Percentiles rank a stretch among this genome's conserved stretches.
phyloP scores from a whole-genome alignment of 164 flowering plant species.

The Akebia trifoliata region DNA sequence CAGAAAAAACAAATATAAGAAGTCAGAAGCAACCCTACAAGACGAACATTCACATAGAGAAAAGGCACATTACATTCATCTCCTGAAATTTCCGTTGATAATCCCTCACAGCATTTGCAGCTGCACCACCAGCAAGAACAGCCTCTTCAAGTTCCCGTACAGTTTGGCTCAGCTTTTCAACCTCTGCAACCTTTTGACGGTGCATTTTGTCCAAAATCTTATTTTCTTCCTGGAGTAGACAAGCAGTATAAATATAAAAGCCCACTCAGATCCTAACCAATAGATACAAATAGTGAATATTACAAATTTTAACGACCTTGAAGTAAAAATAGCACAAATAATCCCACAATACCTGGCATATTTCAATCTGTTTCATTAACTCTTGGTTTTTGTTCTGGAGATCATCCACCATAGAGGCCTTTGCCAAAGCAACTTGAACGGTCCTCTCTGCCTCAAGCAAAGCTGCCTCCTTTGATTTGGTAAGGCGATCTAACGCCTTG shows the following conservation, averaged over 20 bases:
- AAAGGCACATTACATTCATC: conserved; percentile 70
- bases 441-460: conserved; percentile 95
- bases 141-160: conserved; percentile 38
- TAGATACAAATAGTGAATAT: too few species aligned
- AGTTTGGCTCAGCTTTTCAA: conserved; percentile 97
- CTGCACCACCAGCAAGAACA: conserved; percentile 16
- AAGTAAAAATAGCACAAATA: neutral
- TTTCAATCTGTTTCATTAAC: conserved; percentile 95
- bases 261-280: neutral
- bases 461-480: conserved; percentile 99
- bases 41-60: conserved; percentile 6
- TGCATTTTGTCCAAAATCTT: conserved; percentile 95
- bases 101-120: conserved; percentile 15
- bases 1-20: neutral
- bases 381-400: conserved; percentile 97
- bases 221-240: conserved; percentile 73
- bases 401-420: conserved; percentile 99
- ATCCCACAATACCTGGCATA: conserved; percentile 71
- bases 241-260: conserved; percentile 8
- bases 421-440: conserved; percentile 82
- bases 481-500: conserved; percentile 93
- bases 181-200: conserved; percentile 97
- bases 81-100: conserved; percentile 22
- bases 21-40: neutral
- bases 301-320: neutral